Evolutionary conservation across 75 land plant genomes (phyloP).

Genomic region (Sequoia sempervirens): DNA sequence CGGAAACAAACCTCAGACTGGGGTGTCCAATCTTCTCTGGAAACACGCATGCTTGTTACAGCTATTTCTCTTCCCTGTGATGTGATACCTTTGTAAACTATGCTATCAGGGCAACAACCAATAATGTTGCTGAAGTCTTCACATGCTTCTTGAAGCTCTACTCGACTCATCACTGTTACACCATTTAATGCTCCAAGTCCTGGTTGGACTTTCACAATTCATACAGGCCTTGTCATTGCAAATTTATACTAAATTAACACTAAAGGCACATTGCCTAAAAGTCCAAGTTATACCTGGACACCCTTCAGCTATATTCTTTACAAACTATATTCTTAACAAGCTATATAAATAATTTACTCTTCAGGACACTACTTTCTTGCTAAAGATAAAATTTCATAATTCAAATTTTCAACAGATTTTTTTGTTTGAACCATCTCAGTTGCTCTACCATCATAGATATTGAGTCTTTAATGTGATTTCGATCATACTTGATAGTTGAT

Average conservation of each 20-base stretch:
- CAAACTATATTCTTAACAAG: neutral
- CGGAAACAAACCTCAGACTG: slow-evolving; percentile 67
- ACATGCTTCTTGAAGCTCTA: slow-evolving; percentile 88
- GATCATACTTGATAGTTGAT: neutral
- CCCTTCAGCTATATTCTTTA: neutral
- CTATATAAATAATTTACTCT: neutral
- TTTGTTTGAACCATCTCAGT: neutral
- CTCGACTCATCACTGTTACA: slow-evolving; percentile 40
- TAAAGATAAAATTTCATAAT: neutral
- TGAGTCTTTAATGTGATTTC: neutral
- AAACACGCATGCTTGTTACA: slow-evolving; percentile 69
- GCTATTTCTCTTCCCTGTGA: slow-evolving; percentile 85
- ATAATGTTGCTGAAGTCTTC: slow-evolving; percentile 99
- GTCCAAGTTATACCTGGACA: neutral
- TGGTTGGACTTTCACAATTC: slow-evolving; percentile 4
- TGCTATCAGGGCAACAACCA: slow-evolving; percentile 70
- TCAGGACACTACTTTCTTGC: neutral
- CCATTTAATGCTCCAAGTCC: slow-evolving; percentile 1
- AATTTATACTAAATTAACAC: neutral
- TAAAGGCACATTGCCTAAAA: neutral
- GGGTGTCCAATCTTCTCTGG: slow-evolving; percentile 65
- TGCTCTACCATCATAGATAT: neutral
- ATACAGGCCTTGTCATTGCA: neutral
- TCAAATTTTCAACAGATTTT: neutral
- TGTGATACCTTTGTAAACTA: slow-evolving; percentile 85